Evolutionary conservation across 2,329 filamentous ascomycete species (phyloP).

Genomic region (Aspergillus pseudotamarii): DNA sequence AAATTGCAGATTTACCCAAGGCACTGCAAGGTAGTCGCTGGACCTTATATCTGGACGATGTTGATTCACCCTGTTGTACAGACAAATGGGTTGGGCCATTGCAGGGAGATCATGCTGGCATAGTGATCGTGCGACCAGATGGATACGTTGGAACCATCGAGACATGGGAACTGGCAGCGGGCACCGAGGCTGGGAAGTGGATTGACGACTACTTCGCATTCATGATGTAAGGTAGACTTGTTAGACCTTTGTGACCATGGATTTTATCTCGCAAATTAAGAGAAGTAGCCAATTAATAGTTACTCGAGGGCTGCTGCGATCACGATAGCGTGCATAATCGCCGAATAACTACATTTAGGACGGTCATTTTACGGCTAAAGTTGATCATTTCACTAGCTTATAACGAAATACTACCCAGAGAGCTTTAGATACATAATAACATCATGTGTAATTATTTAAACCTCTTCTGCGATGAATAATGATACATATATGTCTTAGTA

Average conservation of each 20-base stretch:
- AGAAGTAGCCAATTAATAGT: no score
- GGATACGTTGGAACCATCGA: not conserved
- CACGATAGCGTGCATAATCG: no score
- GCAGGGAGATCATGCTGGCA: not conserved
- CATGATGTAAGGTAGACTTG: not conserved
- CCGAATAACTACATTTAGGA: no score
- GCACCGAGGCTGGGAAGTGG: not conserved
- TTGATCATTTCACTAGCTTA: no score
- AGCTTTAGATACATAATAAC: no score
- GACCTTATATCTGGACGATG: not conserved
- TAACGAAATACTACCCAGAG: no score
- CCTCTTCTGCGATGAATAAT: no score
- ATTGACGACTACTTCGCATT: not conserved
- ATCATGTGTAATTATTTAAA: fast-evolving
- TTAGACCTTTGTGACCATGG: not conserved
- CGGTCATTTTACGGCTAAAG: no score
- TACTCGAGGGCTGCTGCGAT: no score
- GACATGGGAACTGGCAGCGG: not conserved
- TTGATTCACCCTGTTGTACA: not conserved
- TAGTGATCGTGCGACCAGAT: not conserved
- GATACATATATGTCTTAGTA: no score
- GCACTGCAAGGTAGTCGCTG: not conserved
- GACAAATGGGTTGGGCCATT: not conserved
- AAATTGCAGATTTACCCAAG: not conserved
- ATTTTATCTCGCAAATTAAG: not conserved